phyloP scores from a whole-genome alignment of 1,139 yeast species.

The Blastobotrys indianensis region DNA sequence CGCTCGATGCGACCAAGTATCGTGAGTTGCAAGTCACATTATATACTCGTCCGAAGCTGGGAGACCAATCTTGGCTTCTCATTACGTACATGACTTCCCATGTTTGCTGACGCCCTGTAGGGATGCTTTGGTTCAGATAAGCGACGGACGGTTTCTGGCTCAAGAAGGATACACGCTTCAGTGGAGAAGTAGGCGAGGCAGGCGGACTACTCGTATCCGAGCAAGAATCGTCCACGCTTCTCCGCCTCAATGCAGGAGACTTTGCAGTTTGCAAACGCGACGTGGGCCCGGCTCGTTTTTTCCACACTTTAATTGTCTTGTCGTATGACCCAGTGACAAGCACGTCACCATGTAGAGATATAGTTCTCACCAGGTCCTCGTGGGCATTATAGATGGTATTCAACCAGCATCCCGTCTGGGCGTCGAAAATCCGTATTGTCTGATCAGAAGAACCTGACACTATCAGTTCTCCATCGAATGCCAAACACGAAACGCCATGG shows the following conservation, averaged over 20 bases:
- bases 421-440: slow-evolving; percentile 11
- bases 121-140: slow-evolving; percentile 5
- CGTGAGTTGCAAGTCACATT: slow-evolving; percentile 10
- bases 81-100: slow-evolving; percentile 10
- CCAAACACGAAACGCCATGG: slow-evolving; percentile 12
- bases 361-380: slow-evolving; percentile 12
- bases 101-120: slow-evolving; percentile 6
- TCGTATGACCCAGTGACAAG: slow-evolving; percentile 15
- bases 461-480: slow-evolving; percentile 12
- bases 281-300: not conserved
- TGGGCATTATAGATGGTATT: slow-evolving; percentile 14
- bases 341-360: slow-evolving; percentile 4
- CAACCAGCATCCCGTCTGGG: slow-evolving; percentile 7
- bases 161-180: slow-evolving; percentile 3
- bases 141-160: slow-evolving; percentile 6
- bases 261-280: not conserved
- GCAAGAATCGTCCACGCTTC: not conserved
- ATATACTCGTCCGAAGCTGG: slow-evolving; percentile 10
- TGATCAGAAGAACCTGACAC: slow-evolving; percentile 12
- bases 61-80: slow-evolving; percentile 9
- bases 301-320: slow-evolving; percentile 13
- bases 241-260: not conserved
- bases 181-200: not conserved
- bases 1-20: slow-evolving; percentile 12
- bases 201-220: not conserved